A percentile compares a stretch with the other conserved stretches of the same genome.
Evolutionary conservation across 2,329 filamentous ascomycete species (phyloP).

Genomic region (Penicillium italicum): DNA sequence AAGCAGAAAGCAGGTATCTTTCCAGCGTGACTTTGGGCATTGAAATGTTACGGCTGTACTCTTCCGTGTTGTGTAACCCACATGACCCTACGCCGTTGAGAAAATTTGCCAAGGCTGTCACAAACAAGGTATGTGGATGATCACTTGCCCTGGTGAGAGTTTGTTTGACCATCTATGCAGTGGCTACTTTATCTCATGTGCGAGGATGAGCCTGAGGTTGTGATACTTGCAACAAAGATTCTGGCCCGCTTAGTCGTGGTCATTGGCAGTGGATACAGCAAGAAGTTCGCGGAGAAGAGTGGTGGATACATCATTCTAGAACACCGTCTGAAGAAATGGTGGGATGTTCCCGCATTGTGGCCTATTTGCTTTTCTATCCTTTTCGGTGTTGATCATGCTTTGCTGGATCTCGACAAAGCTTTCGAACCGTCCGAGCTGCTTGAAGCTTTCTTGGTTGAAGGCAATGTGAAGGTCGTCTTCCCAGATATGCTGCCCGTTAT

Average conservation of each 20-base stretch:
- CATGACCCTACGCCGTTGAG: conserved; percentile 66
- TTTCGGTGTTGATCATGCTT: conserved; percentile 76
- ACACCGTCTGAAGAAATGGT: conserved; percentile 77
- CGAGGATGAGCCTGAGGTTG: conserved; percentile 78
- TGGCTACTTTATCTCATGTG: conserved; percentile 90
- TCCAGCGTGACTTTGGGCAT: conserved; percentile 69
- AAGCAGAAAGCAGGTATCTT: conserved; percentile 38
- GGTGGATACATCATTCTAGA: conserved; percentile 86
- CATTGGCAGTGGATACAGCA: conserved; percentile 75
- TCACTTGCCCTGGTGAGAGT: not conserved
- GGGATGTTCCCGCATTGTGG: conserved; percentile 82
- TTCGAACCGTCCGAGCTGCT: conserved; percentile 73
- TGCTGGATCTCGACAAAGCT: conserved; percentile 66
- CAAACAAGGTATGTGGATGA: conserved; percentile 69
- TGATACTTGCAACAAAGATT: conserved; percentile 76
- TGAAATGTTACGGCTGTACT: conserved; percentile 72
- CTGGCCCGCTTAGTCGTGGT: conserved; percentile 77
- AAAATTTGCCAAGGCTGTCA: conserved; percentile 90
- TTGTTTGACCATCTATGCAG: conserved; percentile 42
- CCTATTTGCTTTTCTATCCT: conserved; percentile 82
- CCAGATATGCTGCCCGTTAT: conserved; percentile 78
- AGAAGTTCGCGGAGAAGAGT: conserved; percentile 80
- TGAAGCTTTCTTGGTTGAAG: conserved; percentile 61
- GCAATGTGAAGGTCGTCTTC: conserved; percentile 64
- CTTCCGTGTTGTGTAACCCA: conserved; percentile 71